phyloP scores from a whole-genome alignment of 441 rosid species.

The Theobroma grandiflorum region DNA sequence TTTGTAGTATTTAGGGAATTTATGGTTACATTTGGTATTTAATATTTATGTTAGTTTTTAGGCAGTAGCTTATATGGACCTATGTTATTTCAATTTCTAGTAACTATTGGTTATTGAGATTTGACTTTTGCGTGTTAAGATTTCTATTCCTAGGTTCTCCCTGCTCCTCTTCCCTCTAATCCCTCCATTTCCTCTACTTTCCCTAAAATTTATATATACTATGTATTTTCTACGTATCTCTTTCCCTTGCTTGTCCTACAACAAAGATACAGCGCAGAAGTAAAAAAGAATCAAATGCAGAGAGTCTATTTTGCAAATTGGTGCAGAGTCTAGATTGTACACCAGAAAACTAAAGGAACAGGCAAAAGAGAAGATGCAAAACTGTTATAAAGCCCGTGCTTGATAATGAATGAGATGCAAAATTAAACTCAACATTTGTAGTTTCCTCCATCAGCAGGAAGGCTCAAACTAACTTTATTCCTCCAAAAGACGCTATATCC shows the following conservation, averaged over 20 bases:
- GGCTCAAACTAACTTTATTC: constrained; percentile 6
- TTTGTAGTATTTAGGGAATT: background rate
- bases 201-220: background rate
- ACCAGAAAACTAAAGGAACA: background rate
- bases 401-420: constrained; percentile 18
- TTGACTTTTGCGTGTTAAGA: background rate
- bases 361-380: background rate
- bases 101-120: background rate
- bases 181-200: background rate
- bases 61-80: background rate
- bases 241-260: background rate
- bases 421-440: background rate
- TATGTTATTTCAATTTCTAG: constrained; percentile 3
- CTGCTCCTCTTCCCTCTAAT: background rate
- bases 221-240: background rate
- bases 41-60: background rate
- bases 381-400: background rate
- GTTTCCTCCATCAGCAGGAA: background rate
- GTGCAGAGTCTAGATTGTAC: constrained; percentile 7
- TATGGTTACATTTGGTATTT: constrained; percentile 7
- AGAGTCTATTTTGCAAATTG: background rate
- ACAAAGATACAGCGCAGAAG: background rate
- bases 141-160: background rate
- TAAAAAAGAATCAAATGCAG: constrained; percentile 1
- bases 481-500: background rate